These are phyloP conservation scores for Monilinia polystroma DNA, from an alignment of 2,329 filamentous ascomycete species.

Conservation along the genomic window DNA sequence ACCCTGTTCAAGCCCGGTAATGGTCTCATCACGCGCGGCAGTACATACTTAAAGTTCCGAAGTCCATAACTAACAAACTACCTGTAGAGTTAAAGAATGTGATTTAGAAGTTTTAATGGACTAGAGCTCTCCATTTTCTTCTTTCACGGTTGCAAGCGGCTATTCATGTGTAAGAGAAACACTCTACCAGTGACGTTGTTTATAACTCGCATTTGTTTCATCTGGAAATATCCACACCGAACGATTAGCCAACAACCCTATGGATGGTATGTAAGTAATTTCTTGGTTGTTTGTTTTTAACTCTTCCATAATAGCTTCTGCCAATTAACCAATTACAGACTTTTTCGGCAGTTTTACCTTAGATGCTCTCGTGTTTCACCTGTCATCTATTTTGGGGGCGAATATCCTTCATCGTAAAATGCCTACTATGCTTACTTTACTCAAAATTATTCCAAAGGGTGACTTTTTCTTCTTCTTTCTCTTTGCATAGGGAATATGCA, in stretches of 20 bases:
- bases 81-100: constrained; percentile 5
- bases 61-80: background rate
- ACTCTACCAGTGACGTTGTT: background rate
- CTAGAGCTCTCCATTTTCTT: background rate
- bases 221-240: constrained; percentile 1
- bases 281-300: constrained; percentile 8
- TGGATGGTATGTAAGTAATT: background rate
- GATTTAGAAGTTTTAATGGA: constrained; percentile 14
- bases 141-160: constrained; percentile 14
- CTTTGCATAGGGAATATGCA: background rate
- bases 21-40: constrained; percentile 14
- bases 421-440: constrained; percentile 1
- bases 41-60: background rate
- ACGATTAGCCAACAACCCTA: constrained; percentile 3
- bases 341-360: constrained; percentile 4
- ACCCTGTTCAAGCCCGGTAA: background rate
- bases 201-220: constrained; percentile 12
- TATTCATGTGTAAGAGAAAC: background rate
- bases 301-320: background rate
- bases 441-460: background rate
- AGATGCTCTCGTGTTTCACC: constrained; percentile 13
- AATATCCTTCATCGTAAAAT: background rate
- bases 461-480: background rate
- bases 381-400: constrained; percentile 16
- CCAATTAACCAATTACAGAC: background rate